Evolutionary conservation across 2,329 filamentous ascomycete genomes (phyloP).

Genomic region (Calcarisporium arbuscula): DNA sequence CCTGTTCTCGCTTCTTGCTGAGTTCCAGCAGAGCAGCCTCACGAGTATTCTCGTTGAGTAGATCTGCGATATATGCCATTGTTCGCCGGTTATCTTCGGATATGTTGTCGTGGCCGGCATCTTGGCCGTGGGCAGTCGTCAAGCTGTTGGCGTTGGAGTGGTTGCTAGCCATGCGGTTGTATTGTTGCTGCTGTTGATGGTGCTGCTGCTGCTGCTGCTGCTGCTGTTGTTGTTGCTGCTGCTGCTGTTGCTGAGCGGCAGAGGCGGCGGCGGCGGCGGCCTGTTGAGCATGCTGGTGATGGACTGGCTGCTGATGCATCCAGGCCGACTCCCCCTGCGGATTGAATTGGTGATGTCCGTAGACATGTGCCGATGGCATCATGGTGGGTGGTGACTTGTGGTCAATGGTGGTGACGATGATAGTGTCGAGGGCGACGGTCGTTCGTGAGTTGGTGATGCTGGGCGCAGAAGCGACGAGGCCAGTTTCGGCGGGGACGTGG

Average conservation of each 20-base stretch:
- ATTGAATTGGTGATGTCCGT: conserved; percentile 62
- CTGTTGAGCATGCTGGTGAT: conserved; percentile 54
- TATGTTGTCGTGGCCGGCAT: conserved; percentile 58
- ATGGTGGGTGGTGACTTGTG: conserved; percentile 27
- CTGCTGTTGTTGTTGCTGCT: conserved; percentile 37
- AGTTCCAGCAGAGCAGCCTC: conserved; percentile 90
- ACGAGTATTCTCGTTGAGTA: conserved; percentile 78
- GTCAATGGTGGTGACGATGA: conserved; percentile 4
- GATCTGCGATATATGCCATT: conserved; percentile 86
- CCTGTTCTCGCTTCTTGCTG: conserved; percentile 97
- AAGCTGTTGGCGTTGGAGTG: conserved; percentile 45
- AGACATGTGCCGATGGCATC: conserved; percentile 59
- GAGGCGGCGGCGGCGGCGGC: conserved; percentile 39
- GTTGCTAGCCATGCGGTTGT: conserved; percentile 64
- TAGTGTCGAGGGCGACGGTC: neutral
- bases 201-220: conserved; percentile 32
- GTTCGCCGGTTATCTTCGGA: conserved; percentile 89
- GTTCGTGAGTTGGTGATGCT: too few relatives aligned
- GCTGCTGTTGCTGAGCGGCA: conserved; percentile 33
- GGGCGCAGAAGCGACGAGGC: too few relatives aligned
- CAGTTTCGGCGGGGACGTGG: too few relatives aligned
- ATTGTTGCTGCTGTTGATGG: conserved; percentile 48
- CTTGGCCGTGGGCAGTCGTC: conserved; percentile 44
- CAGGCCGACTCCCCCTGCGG: conserved; percentile 60
- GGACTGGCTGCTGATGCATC: conserved; percentile 60